phyloP scores from a whole-genome alignment of 2,329 filamentous ascomycete genomes.

The Rhytidhysteron rufulum region DNA sequence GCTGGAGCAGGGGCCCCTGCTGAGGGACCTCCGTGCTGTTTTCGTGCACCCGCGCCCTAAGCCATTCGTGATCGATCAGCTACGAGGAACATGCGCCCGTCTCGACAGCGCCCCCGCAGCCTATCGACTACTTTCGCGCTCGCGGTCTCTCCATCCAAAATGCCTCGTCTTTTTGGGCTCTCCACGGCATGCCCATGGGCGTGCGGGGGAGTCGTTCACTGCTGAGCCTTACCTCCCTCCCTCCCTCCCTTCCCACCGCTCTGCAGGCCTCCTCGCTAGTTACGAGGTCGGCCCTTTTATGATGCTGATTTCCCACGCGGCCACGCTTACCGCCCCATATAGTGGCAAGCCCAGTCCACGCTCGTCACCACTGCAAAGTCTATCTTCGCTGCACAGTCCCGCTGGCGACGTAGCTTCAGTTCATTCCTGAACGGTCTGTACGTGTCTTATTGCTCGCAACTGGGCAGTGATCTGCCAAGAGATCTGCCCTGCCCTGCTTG shows the following conservation, averaged over 20 bases:
- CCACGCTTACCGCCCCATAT: neutral
- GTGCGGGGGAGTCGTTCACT: neutral
- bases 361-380: neutral
- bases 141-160: neutral
- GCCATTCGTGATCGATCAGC: neutral
- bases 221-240: too few relatives aligned
- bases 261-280: neutral
- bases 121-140: neutral
- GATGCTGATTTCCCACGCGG: neutral
- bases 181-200: neutral
- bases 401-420: neutral
- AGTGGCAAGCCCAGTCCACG: neutral
- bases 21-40: neutral
- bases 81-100: too few relatives aligned
- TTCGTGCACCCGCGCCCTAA: neutral
- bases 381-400: neutral
- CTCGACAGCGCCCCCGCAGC: neutral
- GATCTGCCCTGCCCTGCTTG: slow-evolving; percentile 8
- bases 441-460: too few relatives aligned
- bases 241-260: neutral
- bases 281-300: too few relatives aligned
- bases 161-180: neutral
- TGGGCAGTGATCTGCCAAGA: slow-evolving; percentile 12
- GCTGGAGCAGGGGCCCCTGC: neutral
- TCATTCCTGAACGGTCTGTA: neutral